Percentiles rank a stretch among this genome's conserved stretches.
These are phyloP conservation scores for Myochromella boudieri DNA, from an alignment of 768 basidiomycete genomes.

Conservation along the genomic window DNA sequence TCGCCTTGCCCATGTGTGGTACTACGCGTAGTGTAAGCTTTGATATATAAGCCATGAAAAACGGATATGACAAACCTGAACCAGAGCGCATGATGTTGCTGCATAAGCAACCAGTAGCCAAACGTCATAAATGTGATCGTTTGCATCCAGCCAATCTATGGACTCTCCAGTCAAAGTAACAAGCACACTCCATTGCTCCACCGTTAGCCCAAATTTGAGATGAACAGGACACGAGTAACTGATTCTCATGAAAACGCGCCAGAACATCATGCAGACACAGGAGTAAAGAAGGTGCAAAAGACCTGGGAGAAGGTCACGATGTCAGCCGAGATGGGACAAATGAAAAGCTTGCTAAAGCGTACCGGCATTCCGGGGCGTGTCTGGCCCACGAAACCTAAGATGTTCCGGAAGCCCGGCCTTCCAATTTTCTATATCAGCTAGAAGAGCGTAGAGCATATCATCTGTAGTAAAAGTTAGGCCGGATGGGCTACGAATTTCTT, in stretches of 20 bases:
- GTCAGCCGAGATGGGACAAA: neutral
- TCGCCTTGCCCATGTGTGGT: constrained; percentile 90
- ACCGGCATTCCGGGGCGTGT: constrained; percentile 69
- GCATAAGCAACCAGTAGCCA: constrained; percentile 88
- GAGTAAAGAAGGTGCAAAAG: constrained; percentile 86
- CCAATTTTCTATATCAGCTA: constrained; percentile 76
- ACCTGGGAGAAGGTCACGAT: constrained; percentile 43
- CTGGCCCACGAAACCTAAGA: constrained; percentile 73
- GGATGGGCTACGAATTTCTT: constrained; percentile 58
- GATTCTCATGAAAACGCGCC: constrained; percentile 98
- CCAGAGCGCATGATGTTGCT: constrained; percentile 84
- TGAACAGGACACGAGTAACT: constrained; percentile 90
- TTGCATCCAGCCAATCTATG: constrained; percentile 86
- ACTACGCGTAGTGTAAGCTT: constrained; percentile 47
- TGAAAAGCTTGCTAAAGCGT: constrained; percentile 22
- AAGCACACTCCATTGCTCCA: constrained; percentile 78
- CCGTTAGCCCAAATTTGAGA: constrained; percentile 80
- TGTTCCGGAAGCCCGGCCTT: constrained; percentile 73
- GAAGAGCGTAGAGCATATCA: constrained; percentile 64
- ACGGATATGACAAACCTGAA: constrained; percentile 61
- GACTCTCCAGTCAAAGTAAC: constrained; percentile 73
- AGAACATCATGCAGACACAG: constrained; percentile 94
- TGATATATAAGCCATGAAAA: constrained; percentile 1
- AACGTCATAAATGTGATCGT: constrained; percentile 82
- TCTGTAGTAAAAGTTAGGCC: constrained; percentile 86